Conservation (phyloP, 1,284 basidiomycete genomes). For the Apiotrichum veenhuisii region DNA sequence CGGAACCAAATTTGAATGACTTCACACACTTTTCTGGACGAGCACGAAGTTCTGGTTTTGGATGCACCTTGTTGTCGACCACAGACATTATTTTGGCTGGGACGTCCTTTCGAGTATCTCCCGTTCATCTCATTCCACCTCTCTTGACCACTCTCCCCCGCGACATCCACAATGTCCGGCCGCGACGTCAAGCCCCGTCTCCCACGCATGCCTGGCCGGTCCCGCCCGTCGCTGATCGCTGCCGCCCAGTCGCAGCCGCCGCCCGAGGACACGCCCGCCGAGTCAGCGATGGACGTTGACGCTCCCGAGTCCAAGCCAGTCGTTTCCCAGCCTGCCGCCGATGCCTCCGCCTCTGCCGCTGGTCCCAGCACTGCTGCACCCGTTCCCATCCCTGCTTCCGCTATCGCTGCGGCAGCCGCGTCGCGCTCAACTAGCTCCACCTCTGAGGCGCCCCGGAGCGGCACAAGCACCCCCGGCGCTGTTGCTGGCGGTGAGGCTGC, state of each 20-base stretch:
- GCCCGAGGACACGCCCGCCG: neutral
- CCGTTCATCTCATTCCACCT: neutral
- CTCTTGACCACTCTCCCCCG: neutral
- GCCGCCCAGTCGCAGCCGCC: constrained; percentile 6
- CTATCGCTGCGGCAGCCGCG: too few species aligned
- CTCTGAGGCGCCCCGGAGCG: neutral
- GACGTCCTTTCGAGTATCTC: too few species aligned
- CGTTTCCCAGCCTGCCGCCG: neutral
- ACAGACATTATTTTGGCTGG: too few species aligned
- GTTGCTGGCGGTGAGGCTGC: too few species aligned
- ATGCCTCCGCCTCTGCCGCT: neutral
- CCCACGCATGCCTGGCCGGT: constrained; percentile 14
- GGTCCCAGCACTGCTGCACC: neutral
- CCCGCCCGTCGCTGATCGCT: constrained; percentile 11
- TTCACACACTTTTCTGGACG: too few species aligned
- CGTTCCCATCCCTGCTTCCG: neutral
- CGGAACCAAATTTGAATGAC: too few species aligned
- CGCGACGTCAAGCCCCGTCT: constrained; percentile 15
- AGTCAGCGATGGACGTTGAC: constrained; percentile 10
- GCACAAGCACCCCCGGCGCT: neutral
- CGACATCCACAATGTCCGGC: constrained; percentile 7
- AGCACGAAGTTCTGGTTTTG: too few species aligned
- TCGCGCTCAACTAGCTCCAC: neutral
- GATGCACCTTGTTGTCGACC: too few species aligned
- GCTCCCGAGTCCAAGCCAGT: neutral